These are phyloP conservation scores for Phaeosphaeria sp. DNA, from an alignment of 2,329 filamentous ascomycete species.

Conservation along the genomic window DNA sequence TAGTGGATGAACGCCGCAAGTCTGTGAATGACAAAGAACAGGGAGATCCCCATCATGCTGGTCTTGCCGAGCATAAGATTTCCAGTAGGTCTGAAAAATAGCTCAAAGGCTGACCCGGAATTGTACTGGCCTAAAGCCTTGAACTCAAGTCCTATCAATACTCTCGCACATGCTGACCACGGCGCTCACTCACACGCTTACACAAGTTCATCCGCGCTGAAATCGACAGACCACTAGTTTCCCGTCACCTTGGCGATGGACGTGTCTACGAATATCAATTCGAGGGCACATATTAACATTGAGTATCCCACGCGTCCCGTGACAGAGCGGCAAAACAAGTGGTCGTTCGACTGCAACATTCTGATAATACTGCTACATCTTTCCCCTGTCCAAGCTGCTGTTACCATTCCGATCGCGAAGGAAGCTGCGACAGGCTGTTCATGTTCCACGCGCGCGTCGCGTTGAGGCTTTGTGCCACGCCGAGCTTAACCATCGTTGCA, in stretches of 20 bases:
- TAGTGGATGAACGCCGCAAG: background rate
- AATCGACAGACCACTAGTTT: slow-evolving; percentile 9
- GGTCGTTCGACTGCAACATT: slow-evolving; percentile 11
- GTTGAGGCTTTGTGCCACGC: slow-evolving; percentile 19
- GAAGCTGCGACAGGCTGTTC: slow-evolving; percentile 2
- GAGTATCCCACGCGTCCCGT: slow-evolving; percentile 13
- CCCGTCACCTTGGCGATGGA: slow-evolving; percentile 1
- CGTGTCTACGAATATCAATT: slow-evolving; percentile 14
- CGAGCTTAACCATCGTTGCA: slow-evolving; percentile 14
- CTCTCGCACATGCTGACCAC: slow-evolving; percentile 1
- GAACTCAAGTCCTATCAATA: slow-evolving; percentile 9
- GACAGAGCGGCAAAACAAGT: slow-evolving; percentile 8
- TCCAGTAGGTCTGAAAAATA: background rate
- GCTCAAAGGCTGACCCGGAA: slow-evolving; percentile 6
- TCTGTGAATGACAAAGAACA: too few relatives aligned
- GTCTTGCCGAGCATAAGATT: background rate
- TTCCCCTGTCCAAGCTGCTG: slow-evolving; percentile 1
- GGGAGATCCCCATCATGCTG: too few relatives aligned
- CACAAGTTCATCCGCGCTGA: slow-evolving; percentile 4
- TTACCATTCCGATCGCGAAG: slow-evolving; percentile 5
- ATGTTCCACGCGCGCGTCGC: slow-evolving; percentile 11
- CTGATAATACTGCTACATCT: slow-evolving; percentile 11
- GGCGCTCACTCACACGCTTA: background rate
- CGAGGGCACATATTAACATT: slow-evolving; percentile 14
- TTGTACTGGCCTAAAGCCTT: slow-evolving; percentile 1